Evolutionary conservation across 208 protist species (phyloP), one percentile per base, ranked within the genome.

Genomic region (Leptomonas pyrrhocoris): DNA sequence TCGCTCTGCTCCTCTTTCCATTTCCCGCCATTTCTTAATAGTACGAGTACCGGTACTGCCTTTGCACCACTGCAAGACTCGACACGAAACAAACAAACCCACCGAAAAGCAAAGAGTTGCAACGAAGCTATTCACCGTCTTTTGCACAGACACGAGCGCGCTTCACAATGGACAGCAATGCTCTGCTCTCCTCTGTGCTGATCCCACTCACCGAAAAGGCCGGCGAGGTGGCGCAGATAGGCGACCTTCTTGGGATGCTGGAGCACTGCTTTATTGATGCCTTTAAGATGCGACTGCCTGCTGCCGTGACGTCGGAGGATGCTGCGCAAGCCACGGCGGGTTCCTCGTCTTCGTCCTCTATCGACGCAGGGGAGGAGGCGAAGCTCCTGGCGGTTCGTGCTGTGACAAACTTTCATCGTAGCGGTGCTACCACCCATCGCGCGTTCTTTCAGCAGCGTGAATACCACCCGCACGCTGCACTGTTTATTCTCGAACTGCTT

Each of bases 401-500:
- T 5, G 88, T 96, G 8, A 45, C 65, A 7, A 50, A 55, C 16
- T 82, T 96, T 30, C 88, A 96, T 62, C 74, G 71, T 23, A 83
- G 59, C 8, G 88, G 70, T n/a, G 42, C 43, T 12, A 48, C 53
- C 16, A 60, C 61, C 31, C 82, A 90, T 46, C 34, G 34, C 9
- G 63, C 27, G 18, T 91, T 89, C 66, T 92, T 94, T 69, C 43
- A 60, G 43, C 61, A 28, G 16, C 40, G 62, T 38, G 63, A 68
- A 36, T 94, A 96, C 63, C 84, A 90, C 73, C 68, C 76, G 8
- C 83, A 87, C 61, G 88, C 89, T 9, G 88, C 92, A 5, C 77
- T 96, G 55, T 96, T 96, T 53, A 77, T 96, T 56, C 84, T 93
- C 48, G 89, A 92, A 64, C 65, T 96, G 40, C 78, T 96, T 40